Evolutionary conservation across 495 filamentous ascomycete species (phyloP).

Genomic region (Neurospora africana): DNA sequence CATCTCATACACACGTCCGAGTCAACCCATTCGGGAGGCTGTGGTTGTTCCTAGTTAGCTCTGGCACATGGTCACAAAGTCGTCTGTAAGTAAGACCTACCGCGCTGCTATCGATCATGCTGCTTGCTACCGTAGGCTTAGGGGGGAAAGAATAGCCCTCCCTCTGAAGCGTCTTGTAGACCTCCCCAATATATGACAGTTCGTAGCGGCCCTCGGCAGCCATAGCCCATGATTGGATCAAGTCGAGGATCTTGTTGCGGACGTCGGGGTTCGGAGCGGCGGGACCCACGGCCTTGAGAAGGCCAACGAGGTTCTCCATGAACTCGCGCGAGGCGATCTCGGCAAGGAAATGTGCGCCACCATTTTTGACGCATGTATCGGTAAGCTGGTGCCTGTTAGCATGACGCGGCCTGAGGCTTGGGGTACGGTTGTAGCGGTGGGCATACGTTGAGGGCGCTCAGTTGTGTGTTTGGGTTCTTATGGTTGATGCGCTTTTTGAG

Average conservation of each 20-base stretch:
- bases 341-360: constrained; percentile 86
- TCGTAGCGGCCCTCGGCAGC: constrained; percentile 80
- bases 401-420: constrained; percentile 4
- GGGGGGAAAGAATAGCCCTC: constrained; percentile 90
- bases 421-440: not conserved
- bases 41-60: not conserved
- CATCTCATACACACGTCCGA: constrained; percentile 99
- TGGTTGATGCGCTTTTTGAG: constrained; percentile 89
- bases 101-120: constrained; percentile 93
- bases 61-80: not conserved
- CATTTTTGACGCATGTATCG: constrained; percentile 98
- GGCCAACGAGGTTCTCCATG: constrained; percentile 89
- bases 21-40: constrained; percentile 94
- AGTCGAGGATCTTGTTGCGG: constrained; percentile 76
- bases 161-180: constrained; percentile 66
- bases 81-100: constrained; percentile 44
- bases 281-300: constrained; percentile 69
- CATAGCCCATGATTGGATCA: constrained; percentile 88
- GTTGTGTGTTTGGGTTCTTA: constrained; percentile 91
- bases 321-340: constrained; percentile 96
- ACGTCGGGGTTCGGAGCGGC: constrained; percentile 75
- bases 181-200: constrained; percentile 74
- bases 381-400: constrained; percentile 47
- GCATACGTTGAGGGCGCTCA: constrained; percentile 79
- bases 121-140: constrained; percentile 73